phyloP scores from a whole-genome alignment of 2,329 filamentous ascomycete genomes.

The Sarocladium oryzae region DNA sequence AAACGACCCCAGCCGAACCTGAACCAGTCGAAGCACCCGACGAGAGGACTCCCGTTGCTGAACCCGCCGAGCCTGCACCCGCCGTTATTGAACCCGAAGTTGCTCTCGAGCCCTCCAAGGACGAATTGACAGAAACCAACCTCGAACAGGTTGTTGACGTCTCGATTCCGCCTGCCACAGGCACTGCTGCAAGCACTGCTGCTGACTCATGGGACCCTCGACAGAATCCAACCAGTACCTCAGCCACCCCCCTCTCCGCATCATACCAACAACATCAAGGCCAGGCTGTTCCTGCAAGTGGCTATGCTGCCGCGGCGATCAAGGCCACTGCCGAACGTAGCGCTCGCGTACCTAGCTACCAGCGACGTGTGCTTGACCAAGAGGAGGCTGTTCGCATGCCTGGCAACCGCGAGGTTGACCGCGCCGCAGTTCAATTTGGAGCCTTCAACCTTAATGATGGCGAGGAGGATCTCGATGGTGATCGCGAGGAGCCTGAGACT shows the following conservation, averaged over 20 bases:
- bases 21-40: constrained; percentile 19
- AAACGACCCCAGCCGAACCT: constrained; percentile 26
- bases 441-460: constrained; percentile 83
- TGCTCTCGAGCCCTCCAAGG: constrained; percentile 63
- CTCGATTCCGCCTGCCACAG: constrained; percentile 69
- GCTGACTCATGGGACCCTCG: constrained; percentile 78
- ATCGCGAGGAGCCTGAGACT: constrained; percentile 92
- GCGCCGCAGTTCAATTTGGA: constrained; percentile 90
- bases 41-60: constrained; percentile 25
- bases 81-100: constrained; percentile 42
- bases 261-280: constrained; percentile 55
- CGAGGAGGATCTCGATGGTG: constrained; percentile 86
- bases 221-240: constrained; percentile 50
- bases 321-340: constrained; percentile 64
- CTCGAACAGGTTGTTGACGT: constrained; percentile 83
- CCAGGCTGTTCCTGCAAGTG: constrained; percentile 51
- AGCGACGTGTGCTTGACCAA: constrained; percentile 84
- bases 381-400: constrained; percentile 98
- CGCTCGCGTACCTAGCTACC: constrained; percentile 69
- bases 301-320: constrained; percentile 72
- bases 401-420: constrained; percentile 89
- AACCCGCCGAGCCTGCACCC: constrained; percentile 21
- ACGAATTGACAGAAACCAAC: constrained; percentile 84
- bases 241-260: constrained; percentile 59
- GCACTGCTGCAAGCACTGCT: constrained; percentile 81